Percentiles rank a stretch among this genome's conserved stretches.
Conservation (phyloP, 2,329 filamentous ascomycete genomes). For the Alternaria panax region DNA sequence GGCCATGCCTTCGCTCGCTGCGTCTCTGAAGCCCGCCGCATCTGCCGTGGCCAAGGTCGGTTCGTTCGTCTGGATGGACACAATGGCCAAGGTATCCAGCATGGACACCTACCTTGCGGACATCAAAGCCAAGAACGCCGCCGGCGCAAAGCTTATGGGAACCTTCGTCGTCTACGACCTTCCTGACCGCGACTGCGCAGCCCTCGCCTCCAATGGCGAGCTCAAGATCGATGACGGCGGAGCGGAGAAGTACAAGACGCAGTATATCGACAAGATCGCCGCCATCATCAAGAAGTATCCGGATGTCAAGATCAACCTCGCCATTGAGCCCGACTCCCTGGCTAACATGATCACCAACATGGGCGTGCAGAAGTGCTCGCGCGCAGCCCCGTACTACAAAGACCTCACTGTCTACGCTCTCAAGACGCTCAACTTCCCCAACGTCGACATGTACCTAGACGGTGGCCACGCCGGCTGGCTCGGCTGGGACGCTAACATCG, state of each 20-base stretch:
- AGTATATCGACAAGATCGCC: conserved; percentile 64
- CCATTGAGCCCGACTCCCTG: conserved; percentile 57
- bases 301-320: conserved; percentile 59
- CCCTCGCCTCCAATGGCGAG: conserved; percentile 69
- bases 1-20: conserved; percentile 68
- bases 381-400: conserved; percentile 63
- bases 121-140: conserved; percentile 57
- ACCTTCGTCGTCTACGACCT: conserved; percentile 69
- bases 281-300: conserved; percentile 62
- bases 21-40: conserved; percentile 61
- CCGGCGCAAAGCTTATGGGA: conserved; percentile 58
- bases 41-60: conserved; percentile 58
- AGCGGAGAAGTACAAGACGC: conserved; percentile 57
- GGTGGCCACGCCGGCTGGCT: conserved; percentile 71
- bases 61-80: conserved; percentile 63
- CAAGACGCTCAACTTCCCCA: conserved; percentile 63
- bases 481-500: conserved; percentile 67
- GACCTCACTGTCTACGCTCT: conserved; percentile 65
- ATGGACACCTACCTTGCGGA: conserved; percentile 59
- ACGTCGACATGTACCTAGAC: conserved; percentile 70
- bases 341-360: conserved; percentile 70
- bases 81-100: conserved; percentile 57
- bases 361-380: conserved; percentile 61
- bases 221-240: conserved; percentile 63
- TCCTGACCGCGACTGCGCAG: conserved; percentile 69